Percentiles rank a stretch among this genome's conserved stretches.
phyloP scores from a whole-genome alignment of 495 filamentous ascomycete species.

The Melanomma pulvis-pyrius region DNA sequence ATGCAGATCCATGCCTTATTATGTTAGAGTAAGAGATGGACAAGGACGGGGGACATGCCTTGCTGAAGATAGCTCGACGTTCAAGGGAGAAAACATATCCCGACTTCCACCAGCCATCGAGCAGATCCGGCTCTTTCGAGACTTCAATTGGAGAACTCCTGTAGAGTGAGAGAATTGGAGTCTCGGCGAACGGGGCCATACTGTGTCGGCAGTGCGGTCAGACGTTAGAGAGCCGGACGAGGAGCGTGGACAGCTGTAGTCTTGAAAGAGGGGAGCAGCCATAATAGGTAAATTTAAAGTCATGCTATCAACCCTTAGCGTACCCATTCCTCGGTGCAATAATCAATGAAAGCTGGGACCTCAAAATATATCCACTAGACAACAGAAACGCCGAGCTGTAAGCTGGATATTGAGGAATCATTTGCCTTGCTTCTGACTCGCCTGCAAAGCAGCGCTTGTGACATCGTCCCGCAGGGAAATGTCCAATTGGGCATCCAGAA shows the following conservation, averaged over 20 bases:
- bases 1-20: conserved; percentile 33
- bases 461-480: not conserved
- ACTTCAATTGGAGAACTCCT: conserved; percentile 17
- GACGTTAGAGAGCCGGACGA: not conserved
- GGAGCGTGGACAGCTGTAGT: not conserved
- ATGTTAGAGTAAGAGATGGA: conserved; percentile 7
- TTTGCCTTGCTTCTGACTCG: not conserved
- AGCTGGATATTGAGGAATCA: not conserved
- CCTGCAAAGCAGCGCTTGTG: not conserved
- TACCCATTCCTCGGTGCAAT: not conserved
- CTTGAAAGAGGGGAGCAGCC: not conserved
- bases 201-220: not conserved
- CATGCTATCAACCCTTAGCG: not conserved
- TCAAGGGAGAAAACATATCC: conserved; percentile 32
- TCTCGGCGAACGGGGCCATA: conserved; percentile 21
- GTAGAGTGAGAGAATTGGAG: conserved; percentile 8
- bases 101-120: conserved; percentile 38
- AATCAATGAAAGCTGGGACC: not conserved
- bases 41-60: conserved; percentile 6
- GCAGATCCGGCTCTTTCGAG: conserved; percentile 35
- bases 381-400: not conserved
- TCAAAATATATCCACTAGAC: not conserved
- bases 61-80: conserved; percentile 38
- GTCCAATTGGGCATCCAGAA: no score
- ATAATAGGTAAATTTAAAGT: not conserved